Percentiles rank a stretch among this genome's conserved stretches.
Conservation (phyloP, 2,329 filamentous ascomycete genomes). For the Diplodia corticola region DNA sequence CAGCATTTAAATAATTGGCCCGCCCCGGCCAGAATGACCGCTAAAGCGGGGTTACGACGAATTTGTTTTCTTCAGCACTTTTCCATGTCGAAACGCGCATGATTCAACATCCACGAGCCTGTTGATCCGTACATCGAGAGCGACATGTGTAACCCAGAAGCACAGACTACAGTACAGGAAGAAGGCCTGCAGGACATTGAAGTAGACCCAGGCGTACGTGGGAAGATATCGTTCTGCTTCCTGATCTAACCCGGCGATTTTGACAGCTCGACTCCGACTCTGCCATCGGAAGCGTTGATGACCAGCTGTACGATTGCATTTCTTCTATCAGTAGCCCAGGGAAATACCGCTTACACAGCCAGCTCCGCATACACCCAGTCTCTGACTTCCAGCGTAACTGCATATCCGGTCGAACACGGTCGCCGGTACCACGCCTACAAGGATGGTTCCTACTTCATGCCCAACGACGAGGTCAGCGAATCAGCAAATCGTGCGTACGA, state of each 20-base stretch:
- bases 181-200: slow-evolving; percentile 2
- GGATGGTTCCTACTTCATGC: slow-evolving; percentile 33
- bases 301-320: not conserved
- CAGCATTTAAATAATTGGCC: not conserved
- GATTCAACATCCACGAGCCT: not conserved
- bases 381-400: slow-evolving; percentile 24
- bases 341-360: not conserved
- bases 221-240: no score
- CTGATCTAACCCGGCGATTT: not conserved
- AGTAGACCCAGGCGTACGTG: not conserved
- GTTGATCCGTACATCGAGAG: not conserved
- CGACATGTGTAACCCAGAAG: not conserved
- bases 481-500: not conserved
- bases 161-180: not conserved
- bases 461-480: slow-evolving; percentile 26
- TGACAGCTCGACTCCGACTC: slow-evolving; percentile 1
- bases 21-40: not conserved
- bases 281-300: not conserved
- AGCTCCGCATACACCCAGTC: slow-evolving; percentile 10
- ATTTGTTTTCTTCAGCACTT: not conserved
- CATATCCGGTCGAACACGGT: slow-evolving; percentile 31
- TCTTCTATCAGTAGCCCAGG: not conserved
- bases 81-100: not conserved
- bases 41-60: not conserved
- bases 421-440: slow-evolving; percentile 33